Evolutionary conservation across 495 filamentous ascomycete genomes (phyloP), one percentile per base, ranked within the genome.

Genomic region (Chlorociboria aeruginascens): DNA sequence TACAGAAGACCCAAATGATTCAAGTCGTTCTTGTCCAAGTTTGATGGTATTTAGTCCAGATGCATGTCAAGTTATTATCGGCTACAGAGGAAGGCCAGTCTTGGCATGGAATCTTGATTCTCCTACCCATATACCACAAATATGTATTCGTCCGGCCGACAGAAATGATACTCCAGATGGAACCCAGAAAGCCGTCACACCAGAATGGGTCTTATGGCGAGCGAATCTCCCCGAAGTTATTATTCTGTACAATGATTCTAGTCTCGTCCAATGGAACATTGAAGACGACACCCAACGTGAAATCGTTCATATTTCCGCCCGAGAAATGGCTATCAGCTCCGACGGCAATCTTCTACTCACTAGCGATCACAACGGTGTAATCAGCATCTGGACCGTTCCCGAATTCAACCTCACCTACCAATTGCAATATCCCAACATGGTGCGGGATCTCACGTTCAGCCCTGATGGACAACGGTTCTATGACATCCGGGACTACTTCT

Each of bases 401-500:
- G 45, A 54, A 30, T 45, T 53, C 40, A 44, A 11, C 30, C 36
- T 50, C 17, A 39, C 57, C 17, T 61, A 54, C 25, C 50, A 45
- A 17, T 33, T 55, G 0, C 20, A 34, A 16, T 32, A 45, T 42
- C 38, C 48, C 10, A 47, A 51, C 25, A 32, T 43, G 8, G 46
- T 60, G 11, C 25, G 32, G 30, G 34, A 44, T 38, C 43, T 63
- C 4, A 40, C 53, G 10, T 55, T 63, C 39, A 55, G 51, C 39
- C 52, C 57, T 25, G 59, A 61, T 20, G 49, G 34, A 11, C 40
- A 45, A 14, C 52, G 56, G n/a, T 44, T 63, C 29, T 63, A 63
- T 32, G 60, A 61, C 41, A 52, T 57, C 11, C 48, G 56, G 7
- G 60, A 49, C 1, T 41, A 43, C 0, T 43, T 50, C 11, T 52